These are phyloP conservation scores for Cryptococcus sp. DNA, from an alignment of 1,284 basidiomycete genomes.

Conservation along the genomic window DNA sequence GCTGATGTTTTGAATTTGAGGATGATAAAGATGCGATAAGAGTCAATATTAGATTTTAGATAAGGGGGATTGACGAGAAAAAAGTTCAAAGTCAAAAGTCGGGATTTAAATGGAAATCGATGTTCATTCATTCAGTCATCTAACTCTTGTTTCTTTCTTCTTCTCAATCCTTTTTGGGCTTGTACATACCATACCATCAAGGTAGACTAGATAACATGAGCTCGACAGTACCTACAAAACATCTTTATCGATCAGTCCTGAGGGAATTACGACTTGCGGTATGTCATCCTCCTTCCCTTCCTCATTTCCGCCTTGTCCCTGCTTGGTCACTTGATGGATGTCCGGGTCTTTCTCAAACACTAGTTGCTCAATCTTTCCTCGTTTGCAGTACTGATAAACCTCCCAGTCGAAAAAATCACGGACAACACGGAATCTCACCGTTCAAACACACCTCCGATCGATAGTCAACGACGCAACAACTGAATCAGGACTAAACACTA, in stretches of 20 bases:
- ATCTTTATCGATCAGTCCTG: constrained; percentile 43
- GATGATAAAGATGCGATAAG: background rate
- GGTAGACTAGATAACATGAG: background rate
- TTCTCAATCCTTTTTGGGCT: too few relatives aligned
- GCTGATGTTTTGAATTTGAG: background rate
- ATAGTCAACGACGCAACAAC: constrained; percentile 48
- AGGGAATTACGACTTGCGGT: constrained; percentile 44
- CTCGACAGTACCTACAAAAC: constrained; percentile 10
- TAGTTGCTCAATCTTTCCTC: too few relatives aligned
- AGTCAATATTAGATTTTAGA: background rate
- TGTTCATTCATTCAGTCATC: too few relatives aligned
- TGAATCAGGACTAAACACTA: constrained; percentile 40
- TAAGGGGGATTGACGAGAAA: too few relatives aligned
- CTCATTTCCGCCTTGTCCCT: too few relatives aligned
- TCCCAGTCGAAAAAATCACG: constrained; percentile 52
- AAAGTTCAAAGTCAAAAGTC: too few relatives aligned
- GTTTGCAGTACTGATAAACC: background rate
- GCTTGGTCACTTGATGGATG: too few relatives aligned
- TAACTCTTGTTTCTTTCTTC: too few relatives aligned
- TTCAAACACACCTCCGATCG: constrained; percentile 56
- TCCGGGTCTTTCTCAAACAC: too few relatives aligned
- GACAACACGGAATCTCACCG: constrained; percentile 50
- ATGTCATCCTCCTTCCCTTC: constrained; percentile 12
- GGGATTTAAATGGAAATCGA: too few relatives aligned
- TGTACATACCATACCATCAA: too few relatives aligned